A percentile compares a stretch with the other conserved stretches of the same genome.
These are phyloP conservation scores for Zasmidium angulare DNA, from an alignment of 2,329 filamentous ascomycete species.

Conservation along the genomic window DNA sequence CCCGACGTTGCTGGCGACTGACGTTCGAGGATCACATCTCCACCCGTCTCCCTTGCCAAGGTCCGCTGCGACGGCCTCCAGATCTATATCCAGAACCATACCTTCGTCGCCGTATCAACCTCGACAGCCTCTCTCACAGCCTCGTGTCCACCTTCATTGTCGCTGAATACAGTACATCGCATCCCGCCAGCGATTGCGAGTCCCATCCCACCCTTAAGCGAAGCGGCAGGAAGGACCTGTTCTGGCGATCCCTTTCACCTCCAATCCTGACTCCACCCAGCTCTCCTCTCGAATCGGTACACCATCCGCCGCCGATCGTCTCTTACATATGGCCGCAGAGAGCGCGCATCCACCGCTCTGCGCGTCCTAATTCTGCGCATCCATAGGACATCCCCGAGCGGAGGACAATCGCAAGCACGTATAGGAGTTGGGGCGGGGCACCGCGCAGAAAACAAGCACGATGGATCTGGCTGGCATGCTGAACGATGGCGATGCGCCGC, in stretches of 20 bases:
- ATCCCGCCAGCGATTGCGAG: too few relatives aligned
- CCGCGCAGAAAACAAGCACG: background rate
- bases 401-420: background rate
- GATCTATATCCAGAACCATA: too few relatives aligned
- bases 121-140: too few relatives aligned
- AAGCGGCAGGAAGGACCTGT: too few relatives aligned
- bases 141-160: too few relatives aligned
- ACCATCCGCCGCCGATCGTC: background rate
- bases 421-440: background rate
- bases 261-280: background rate
- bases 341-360: constrained; percentile 2
- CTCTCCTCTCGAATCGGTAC: too few relatives aligned
- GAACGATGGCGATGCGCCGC: constrained; percentile 30
- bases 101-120: background rate
- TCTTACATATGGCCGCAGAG: constrained; percentile 13
- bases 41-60: background rate
- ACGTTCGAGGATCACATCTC: background rate
- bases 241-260: too few relatives aligned
- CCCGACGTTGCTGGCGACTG: background rate
- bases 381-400: too few relatives aligned
- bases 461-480: constrained; percentile 37
- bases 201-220: too few relatives aligned
- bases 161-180: too few relatives aligned
- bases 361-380: constrained; percentile 2
- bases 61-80: background rate